Evolutionary conservation across 2,329 filamentous ascomycete species (phyloP), one percentile per base, ranked within the genome.

Genomic region (Pseudogymnoascus sp.): DNA sequence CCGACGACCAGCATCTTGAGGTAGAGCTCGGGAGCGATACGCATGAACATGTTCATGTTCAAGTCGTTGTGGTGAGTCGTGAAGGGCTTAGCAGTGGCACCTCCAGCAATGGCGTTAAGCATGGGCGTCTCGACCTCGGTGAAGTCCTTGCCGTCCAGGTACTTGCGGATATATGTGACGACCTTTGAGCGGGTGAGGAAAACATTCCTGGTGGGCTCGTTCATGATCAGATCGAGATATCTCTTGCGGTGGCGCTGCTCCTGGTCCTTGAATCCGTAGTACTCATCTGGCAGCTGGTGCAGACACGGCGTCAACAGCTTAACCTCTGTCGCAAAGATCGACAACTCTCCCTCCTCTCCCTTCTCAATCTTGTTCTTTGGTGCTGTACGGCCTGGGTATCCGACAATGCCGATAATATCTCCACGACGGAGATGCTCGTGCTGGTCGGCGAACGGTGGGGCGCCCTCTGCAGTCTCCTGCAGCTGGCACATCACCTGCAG

Each of bases 1-100:
- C 96, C 96, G 33, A 99, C 93, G 60, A 97, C 89, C 64, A 89
- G 82, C 86, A 96, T 91, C 89, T 99, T 99, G 71, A 99, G 87
- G 77, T 96, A 96, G 63, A 99, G 80, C 78, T 99, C 95, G 1
- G 95, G 96, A 0, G 96, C 95, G 56, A 97, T 86, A 73, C 95
- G 89, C 85, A 99, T 89, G 78, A 89, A 97, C 76, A 99, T 87
- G 70, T 96, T 88, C 86, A 96, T 92, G 76, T 96, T 86, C 61
- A 95, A 83, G 62, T 97, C 95, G 77, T 99, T 99, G 81, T 97
- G 95, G 76, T 96, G 89, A 13, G 95, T 97, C 69, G 90, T 82
- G 78, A 99, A 99, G 4, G 95, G 95, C 80, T 90, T 92, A 64
- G 95, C 95, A 1, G 95, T 97, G 35, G 95, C 95, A 74, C 95